phyloP scores from a whole-genome alignment of 805 yeast genomes.

The Cyberlindnera lachancei region DNA sequence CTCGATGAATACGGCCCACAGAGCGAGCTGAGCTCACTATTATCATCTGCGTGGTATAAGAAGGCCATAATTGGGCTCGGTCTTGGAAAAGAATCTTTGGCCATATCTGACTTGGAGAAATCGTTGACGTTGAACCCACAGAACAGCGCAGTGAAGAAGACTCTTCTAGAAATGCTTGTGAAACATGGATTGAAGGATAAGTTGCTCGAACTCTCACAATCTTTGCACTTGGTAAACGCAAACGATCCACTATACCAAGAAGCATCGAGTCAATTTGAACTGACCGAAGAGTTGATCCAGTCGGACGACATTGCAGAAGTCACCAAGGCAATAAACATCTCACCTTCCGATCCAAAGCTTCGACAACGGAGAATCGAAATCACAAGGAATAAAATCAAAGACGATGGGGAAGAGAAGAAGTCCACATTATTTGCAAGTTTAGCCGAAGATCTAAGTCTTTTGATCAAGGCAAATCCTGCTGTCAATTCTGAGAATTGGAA shows the following conservation, averaged over 20 bases:
- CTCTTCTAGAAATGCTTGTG: conserved; percentile 40
- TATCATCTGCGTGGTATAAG: conserved; percentile 46
- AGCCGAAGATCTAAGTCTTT: conserved; percentile 21
- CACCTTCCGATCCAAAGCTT: conserved; percentile 36
- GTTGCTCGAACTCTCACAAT: conserved; percentile 13
- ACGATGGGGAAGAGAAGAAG: conserved; percentile 16
- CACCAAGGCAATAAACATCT: conserved; percentile 27
- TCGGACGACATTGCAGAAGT: conserved; percentile 26
- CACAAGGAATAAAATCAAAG: conserved; percentile 19
- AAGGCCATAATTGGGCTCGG: conserved; percentile 55
- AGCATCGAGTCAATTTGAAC: conserved; percentile 13
- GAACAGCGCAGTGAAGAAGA: conserved; percentile 40
- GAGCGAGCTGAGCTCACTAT: conserved; percentile 4
- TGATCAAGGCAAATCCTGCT: conserved; percentile 21
- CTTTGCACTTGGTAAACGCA: neutral
- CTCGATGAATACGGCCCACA: conserved; percentile 5
- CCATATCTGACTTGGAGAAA: conserved; percentile 43
- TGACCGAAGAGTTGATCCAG: conserved; percentile 15
- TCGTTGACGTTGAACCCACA: conserved; percentile 36
- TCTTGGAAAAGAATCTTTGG: conserved; percentile 44
- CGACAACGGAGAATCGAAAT: conserved; percentile 25
- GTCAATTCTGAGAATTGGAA: conserved; percentile 23
- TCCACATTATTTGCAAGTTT: conserved; percentile 13
- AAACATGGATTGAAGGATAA: conserved; percentile 45
- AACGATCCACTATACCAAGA: conserved; percentile 13